Conservation (phyloP, 1,284 basidiomycete genomes). For the Boletus hoseneyae region DNA sequence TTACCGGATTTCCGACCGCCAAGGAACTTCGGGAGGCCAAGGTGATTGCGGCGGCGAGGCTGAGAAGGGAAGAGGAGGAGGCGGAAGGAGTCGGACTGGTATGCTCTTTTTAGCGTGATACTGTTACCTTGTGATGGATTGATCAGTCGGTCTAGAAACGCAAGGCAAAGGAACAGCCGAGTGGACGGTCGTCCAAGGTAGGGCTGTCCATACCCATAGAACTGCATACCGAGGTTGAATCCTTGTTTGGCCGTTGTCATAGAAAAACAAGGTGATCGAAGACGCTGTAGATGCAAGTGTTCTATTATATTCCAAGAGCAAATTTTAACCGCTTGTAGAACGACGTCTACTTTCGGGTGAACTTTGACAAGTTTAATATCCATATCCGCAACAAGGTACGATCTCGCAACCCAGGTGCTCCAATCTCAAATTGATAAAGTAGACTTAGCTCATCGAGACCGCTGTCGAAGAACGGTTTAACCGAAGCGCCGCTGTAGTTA, state of each 20-base stretch:
- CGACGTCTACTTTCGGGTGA: constrained; percentile 76
- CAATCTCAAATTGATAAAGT: constrained; percentile 10
- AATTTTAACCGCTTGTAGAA: constrained; percentile 46
- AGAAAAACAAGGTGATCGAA: constrained; percentile 55
- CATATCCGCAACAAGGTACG: constrained; percentile 84
- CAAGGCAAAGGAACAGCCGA: constrained; percentile 49
- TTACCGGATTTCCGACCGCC: constrained; percentile 69
- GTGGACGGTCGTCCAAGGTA: constrained; percentile 52
- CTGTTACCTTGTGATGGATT: neutral
- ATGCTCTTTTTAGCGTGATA: constrained; percentile 26
- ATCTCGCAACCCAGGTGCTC: constrained; percentile 1
- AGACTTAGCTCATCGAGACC: constrained; percentile 64
- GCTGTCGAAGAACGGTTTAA: constrained; percentile 81
- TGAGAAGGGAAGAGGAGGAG: constrained; percentile 68
- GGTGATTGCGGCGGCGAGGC: constrained; percentile 55
- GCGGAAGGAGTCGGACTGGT: constrained; percentile 71
- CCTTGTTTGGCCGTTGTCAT: constrained; percentile 4
- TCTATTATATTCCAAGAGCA: neutral
- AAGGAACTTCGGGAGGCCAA: constrained; percentile 70
- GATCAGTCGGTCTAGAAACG: constrained; percentile 48
- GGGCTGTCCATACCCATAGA: constrained; percentile 5
- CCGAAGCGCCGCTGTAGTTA: constrained; percentile 62
- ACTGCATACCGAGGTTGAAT: constrained; percentile 1
- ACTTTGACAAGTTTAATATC: constrained; percentile 85
- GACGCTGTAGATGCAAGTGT: constrained; percentile 64